A percentile compares a stretch with the other conserved stretches of the same genome.
These are phyloP conservation scores for Aphanomyces astaci DNA, from an alignment of 352 stramenopile species.

Conservation along the genomic window DNA sequence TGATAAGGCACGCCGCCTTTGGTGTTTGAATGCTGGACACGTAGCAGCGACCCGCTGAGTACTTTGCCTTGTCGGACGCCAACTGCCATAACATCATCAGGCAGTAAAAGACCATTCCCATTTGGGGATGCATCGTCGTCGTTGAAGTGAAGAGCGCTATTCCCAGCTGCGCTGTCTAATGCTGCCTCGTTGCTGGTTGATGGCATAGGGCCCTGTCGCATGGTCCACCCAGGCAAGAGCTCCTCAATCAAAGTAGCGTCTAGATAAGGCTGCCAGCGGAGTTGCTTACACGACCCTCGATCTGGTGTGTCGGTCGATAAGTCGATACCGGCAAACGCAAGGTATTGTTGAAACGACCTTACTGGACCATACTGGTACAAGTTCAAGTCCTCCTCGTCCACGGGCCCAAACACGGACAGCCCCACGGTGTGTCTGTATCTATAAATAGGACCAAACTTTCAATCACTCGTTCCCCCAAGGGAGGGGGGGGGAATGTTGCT, in stretches of 20 bases:
- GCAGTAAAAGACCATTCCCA: not conserved
- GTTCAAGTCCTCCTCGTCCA: not conserved
- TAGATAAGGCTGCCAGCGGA: slow-evolving; percentile 15
- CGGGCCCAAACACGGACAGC: not conserved
- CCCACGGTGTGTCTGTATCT: not conserved
- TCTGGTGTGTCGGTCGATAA: not conserved
- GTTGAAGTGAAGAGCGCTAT: too few species aligned
- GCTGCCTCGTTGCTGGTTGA: too few species aligned
- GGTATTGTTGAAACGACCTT: not conserved
- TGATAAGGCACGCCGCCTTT: slow-evolving; percentile 2
- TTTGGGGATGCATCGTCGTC: not conserved
- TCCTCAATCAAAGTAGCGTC: not conserved
- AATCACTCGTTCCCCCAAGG: too few species aligned
- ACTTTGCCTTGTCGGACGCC: not conserved
- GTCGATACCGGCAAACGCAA: slow-evolving; percentile 17
- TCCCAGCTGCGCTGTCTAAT: too few species aligned
- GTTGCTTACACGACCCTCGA: slow-evolving; percentile 1
- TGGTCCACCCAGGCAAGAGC: not conserved
- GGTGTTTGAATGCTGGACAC: not conserved
- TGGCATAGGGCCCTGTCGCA: too few species aligned
- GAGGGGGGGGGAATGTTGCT: too few species aligned
- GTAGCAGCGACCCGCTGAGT: not conserved
- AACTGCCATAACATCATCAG: not conserved
- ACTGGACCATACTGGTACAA: slow-evolving; percentile 3
- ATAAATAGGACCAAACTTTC: not conserved